These are phyloP conservation scores for Sisymbrium irio DNA, from an alignment of 345 rosid species.

Conservation along the genomic window DNA sequence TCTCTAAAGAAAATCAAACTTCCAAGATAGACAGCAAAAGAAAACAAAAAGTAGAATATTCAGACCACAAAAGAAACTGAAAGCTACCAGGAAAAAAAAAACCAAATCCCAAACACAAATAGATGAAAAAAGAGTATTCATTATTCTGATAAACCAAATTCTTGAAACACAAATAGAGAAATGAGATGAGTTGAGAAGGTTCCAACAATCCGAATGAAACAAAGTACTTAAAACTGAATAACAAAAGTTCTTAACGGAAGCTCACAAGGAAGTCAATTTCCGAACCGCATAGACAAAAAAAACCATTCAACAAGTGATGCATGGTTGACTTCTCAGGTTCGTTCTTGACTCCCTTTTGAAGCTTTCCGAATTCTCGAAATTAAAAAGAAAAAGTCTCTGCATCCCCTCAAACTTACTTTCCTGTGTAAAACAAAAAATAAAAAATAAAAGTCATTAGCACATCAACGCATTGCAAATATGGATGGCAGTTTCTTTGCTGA, in stretches of 20 bases:
- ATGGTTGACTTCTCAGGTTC: slow-evolving; percentile 56
- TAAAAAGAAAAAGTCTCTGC: no score
- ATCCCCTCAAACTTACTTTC: slow-evolving; percentile 31
- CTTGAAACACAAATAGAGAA: slow-evolving; percentile 9
- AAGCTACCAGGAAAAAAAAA: neutral
- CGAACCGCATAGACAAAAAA: slow-evolving; percentile 50
- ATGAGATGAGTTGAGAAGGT: slow-evolving; percentile 7
- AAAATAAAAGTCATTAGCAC: neutral
- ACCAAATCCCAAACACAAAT: neutral
- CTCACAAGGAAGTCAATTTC: slow-evolving; percentile 64
- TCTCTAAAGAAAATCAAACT: neutral
- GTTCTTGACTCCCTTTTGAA: slow-evolving; percentile 71
- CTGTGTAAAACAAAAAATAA: slow-evolving; percentile 37
- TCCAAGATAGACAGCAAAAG: neutral
- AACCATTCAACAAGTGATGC: slow-evolving; percentile 9
- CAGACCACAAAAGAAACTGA: neutral
- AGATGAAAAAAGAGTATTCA: slow-evolving; percentile 4
- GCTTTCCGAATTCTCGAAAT: no score
- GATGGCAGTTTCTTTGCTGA: neutral
- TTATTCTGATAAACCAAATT: neutral
- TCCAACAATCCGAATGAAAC: neutral
- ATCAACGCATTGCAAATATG: neutral
- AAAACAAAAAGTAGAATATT: no score
- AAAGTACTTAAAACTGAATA: neutral
- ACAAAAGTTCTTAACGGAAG: neutral